Percentiles rank a stretch among this genome's conserved stretches.
These are phyloP conservation scores for Mycena rosella DNA, from an alignment of 768 basidiomycete genomes.

Conservation along the genomic window DNA sequence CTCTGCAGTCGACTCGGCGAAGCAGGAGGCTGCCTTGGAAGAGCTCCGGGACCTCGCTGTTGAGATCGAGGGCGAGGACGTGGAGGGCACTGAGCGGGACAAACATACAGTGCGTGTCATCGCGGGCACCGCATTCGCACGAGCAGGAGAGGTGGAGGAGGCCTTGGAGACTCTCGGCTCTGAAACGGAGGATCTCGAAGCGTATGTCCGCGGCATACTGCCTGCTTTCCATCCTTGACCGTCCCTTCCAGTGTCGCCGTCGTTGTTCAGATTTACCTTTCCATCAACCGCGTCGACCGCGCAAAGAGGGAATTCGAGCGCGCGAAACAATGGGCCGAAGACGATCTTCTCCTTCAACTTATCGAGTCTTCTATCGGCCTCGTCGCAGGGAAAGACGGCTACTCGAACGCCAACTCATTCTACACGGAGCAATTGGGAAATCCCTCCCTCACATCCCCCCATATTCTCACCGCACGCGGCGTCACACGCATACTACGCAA, in stretches of 20 bases:
- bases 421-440: conserved; percentile 89
- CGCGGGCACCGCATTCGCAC: conserved; percentile 88
- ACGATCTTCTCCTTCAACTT: conserved; percentile 89
- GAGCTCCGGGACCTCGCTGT: conserved; percentile 87
- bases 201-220: conserved; percentile 64
- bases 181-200: conserved; percentile 85
- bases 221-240: conserved; percentile 7
- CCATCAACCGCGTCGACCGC: conserved; percentile 89
- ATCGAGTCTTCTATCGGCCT: conserved; percentile 89
- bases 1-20: conserved; percentile 55
- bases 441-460: conserved; percentile 80
- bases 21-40: conserved; percentile 75
- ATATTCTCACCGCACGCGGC: conserved; percentile 83
- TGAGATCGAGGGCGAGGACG: conserved; percentile 87
- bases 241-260: conserved; percentile 73
- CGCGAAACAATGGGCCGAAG: conserved; percentile 89
- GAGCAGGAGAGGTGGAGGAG: conserved; percentile 90
- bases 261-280: conserved; percentile 88
- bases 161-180: conserved; percentile 89
- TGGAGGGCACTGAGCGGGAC: conserved; percentile 73
- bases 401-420: conserved; percentile 68
- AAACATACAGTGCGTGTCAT: conserved; percentile 82
- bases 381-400: conserved; percentile 79
- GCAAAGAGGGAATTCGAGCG: conserved; percentile 89
- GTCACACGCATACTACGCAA: conserved; percentile 83